These are phyloP conservation scores for Nannochloropsis granulata DNA, from an alignment of 108 stramenopile species.

Conservation along the genomic window DNA sequence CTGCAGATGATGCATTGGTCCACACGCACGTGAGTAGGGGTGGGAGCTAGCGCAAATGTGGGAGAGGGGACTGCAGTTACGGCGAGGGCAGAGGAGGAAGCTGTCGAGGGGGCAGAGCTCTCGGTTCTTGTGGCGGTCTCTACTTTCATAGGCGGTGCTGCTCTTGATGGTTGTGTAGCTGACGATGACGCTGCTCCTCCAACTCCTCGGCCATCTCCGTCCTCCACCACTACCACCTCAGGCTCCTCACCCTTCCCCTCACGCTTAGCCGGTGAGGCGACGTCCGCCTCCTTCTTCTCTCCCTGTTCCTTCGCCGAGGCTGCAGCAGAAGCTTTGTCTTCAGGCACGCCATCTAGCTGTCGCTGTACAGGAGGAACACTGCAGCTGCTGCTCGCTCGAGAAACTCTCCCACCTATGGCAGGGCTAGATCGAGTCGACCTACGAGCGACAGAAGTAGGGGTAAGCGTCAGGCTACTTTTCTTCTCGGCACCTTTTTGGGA, in stretches of 20 bases:
- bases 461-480: neutral
- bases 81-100: neutral
- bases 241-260: neutral
- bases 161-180: neutral
- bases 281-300: too few species aligned
- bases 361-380: neutral
- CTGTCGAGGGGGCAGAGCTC: neutral
- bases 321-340: too few species aligned
- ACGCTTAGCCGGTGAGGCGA: neutral
- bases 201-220: neutral
- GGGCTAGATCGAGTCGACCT: neutral
- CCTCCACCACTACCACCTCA: neutral
- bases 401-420: neutral
- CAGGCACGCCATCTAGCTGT: neutral
- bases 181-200: neutral
- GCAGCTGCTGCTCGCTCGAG: neutral
- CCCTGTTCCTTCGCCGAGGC: too few species aligned
- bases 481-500: neutral
- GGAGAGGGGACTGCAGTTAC: neutral
- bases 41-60: neutral
- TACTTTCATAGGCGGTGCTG: neutral
- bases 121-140: neutral
- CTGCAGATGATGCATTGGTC: neutral
- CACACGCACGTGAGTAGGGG: neutral
- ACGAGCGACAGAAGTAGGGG: neutral